Percentiles rank a stretch among this genome's conserved stretches.
phyloP scores from a whole-genome alignment of 805 yeast species.

The Kurtzmaniella cleridarum region DNA sequence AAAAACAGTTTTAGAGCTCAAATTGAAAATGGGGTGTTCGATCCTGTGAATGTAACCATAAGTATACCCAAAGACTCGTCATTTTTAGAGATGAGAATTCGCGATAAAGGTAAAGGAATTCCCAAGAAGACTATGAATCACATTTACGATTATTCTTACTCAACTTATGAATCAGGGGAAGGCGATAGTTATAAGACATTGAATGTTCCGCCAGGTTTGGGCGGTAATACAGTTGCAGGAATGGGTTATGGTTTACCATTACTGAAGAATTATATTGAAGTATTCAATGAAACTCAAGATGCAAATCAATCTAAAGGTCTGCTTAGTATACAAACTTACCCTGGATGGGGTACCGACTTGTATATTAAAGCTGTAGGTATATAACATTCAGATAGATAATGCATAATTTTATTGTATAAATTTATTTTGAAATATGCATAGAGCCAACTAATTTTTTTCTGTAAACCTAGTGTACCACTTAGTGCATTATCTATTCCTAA shows the following conservation, averaged over 20 bases:
- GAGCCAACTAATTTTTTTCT: too few relatives aligned
- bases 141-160: slow-evolving; percentile 81
- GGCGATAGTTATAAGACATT: slow-evolving; percentile 56
- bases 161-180: slow-evolving; percentile 63
- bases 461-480: too few relatives aligned
- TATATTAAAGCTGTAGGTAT: slow-evolving; percentile 35
- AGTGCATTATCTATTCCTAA: too few relatives aligned
- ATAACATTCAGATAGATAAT: slow-evolving; percentile 5
- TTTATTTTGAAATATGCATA: too few relatives aligned
- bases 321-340: slow-evolving; percentile 36
- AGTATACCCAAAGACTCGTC: slow-evolving; percentile 28
- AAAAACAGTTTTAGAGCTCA: slow-evolving; percentile 88
- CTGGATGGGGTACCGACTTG: slow-evolving; percentile 44
- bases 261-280: slow-evolving; percentile 45
- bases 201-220: slow-evolving; percentile 67
- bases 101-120: slow-evolving; percentile 91
- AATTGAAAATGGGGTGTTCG: slow-evolving; percentile 54
- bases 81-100: slow-evolving; percentile 64
- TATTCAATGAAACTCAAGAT: slow-evolving; percentile 30
- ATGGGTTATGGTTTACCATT: slow-evolving; percentile 95
- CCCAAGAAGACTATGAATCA: slow-evolving; percentile 57
- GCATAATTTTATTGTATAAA: not conserved
- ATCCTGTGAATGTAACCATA: slow-evolving; percentile 36
- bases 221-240: slow-evolving; percentile 76
- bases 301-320: slow-evolving; percentile 26